Evolutionary conservation across 192 early-diverging fungal genomes (phyloP).

Genomic region (Backusella parvicylindrica): DNA sequence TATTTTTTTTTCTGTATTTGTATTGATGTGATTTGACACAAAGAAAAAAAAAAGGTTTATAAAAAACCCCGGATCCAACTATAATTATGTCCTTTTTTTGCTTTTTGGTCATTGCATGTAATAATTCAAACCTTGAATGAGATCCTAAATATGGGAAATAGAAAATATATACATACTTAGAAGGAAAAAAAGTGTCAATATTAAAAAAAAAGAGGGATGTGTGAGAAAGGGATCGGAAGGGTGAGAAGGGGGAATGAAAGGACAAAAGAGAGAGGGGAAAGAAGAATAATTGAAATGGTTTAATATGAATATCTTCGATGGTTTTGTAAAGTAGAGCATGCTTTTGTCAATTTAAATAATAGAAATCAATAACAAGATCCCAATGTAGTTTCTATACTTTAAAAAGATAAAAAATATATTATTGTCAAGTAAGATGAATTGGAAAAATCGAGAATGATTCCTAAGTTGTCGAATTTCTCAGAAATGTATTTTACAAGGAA

Average conservation of each 20-base stretch:
- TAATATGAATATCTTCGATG: background rate
- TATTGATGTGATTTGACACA: too few relatives aligned
- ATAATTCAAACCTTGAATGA: background rate
- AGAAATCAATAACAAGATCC: background rate
- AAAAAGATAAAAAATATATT: background rate
- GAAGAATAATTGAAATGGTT: background rate
- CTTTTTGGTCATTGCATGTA: background rate
- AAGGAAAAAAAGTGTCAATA: background rate
- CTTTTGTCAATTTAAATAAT: background rate
- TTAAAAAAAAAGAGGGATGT: background rate
- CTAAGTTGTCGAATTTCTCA: background rate
- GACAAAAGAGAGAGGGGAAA: too few relatives aligned
- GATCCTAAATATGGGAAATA: background rate
- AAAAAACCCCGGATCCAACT: too few relatives aligned
- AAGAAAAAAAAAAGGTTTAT: too few relatives aligned
- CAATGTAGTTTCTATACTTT: background rate
- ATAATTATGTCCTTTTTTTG: too few relatives aligned
- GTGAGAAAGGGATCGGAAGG: background rate
- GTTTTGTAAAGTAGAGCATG: background rate
- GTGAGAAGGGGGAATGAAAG: background rate
- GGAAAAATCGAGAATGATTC: background rate
- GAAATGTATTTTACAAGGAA: background rate
- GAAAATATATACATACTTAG: background rate
- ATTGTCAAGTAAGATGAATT: background rate
- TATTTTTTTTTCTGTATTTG: too few relatives aligned